These are phyloP conservation scores for Yamadazyma diddensiae DNA, from an alignment of 1,139 yeast species.

Conservation along the genomic window DNA sequence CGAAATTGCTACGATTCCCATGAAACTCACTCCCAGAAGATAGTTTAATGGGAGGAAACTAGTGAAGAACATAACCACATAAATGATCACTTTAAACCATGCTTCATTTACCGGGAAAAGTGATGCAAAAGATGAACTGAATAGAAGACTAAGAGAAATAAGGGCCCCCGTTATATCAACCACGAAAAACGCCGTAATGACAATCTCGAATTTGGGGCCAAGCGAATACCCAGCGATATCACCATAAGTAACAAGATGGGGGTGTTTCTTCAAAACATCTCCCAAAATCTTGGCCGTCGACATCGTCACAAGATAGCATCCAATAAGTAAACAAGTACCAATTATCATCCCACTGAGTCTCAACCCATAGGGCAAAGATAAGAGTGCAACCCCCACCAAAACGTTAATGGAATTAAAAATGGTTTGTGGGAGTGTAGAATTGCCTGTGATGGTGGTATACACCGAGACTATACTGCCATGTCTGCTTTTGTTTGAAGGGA, in stretches of 20 bases:
- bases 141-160: constrained; percentile 70
- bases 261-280: constrained; percentile 26
- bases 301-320: constrained; percentile 62
- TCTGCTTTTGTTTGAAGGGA: constrained; percentile 10
- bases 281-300: constrained; percentile 62
- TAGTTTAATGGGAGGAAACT: constrained; percentile 74
- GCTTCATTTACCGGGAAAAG: constrained; percentile 50
- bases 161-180: constrained; percentile 78
- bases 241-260: constrained; percentile 35
- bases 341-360: constrained; percentile 76
- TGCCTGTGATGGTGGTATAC: constrained; percentile 20
- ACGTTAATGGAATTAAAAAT: constrained; percentile 84
- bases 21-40: constrained; percentile 66
- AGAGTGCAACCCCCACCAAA: constrained; percentile 79
- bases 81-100: constrained; percentile 48
- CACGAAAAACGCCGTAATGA: constrained; percentile 70
- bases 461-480: constrained; percentile 16
- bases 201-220: constrained; percentile 45
- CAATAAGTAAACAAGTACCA: constrained; percentile 53
- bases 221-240: constrained; percentile 47
- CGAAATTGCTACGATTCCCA: constrained; percentile 73
- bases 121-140: constrained; percentile 78
- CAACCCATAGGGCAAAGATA: constrained; percentile 80
- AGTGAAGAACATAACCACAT: constrained; percentile 51
- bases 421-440: constrained; percentile 77